Percentiles rank a stretch among this genome's conserved stretches.
Evolutionary conservation across 2,329 filamentous ascomycete genomes (phyloP).

Genomic region (Cladophialophora carrionii): DNA sequence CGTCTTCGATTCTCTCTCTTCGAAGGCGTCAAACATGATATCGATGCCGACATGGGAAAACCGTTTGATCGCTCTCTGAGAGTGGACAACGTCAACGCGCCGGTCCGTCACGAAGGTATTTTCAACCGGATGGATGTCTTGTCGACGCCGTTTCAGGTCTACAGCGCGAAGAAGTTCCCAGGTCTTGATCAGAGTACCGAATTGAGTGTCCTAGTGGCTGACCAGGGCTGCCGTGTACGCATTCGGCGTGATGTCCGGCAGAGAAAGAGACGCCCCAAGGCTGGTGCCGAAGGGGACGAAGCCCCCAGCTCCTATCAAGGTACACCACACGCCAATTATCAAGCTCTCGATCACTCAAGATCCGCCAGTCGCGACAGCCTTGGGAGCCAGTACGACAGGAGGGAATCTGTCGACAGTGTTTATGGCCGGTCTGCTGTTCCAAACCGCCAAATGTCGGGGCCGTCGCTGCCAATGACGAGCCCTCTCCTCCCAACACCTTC

Average conservation of each 20-base stretch:
- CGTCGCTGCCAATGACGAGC: slow-evolving; percentile 26
- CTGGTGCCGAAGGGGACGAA: slow-evolving; percentile 30
- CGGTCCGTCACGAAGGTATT: slow-evolving; percentile 60
- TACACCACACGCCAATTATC: slow-evolving; percentile 24
- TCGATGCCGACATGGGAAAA: slow-evolving; percentile 69
- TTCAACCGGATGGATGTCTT: slow-evolving; percentile 89
- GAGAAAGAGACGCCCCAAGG: slow-evolving; percentile 65
- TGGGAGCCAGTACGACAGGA: slow-evolving; percentile 27
- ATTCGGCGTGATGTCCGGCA: slow-evolving; percentile 93
- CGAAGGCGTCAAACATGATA: slow-evolving; percentile 84
- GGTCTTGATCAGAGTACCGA: slow-evolving; percentile 86
- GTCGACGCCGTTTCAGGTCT: slow-evolving; percentile 84
- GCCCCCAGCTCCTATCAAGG: slow-evolving; percentile 29
- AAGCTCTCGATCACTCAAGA: slow-evolving; percentile 28
- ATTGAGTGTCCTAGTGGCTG: slow-evolving; percentile 86
- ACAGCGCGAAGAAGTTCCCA: slow-evolving; percentile 97
- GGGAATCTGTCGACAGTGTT: slow-evolving; percentile 33
- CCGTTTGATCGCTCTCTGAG: slow-evolving; percentile 42
- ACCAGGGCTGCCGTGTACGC: slow-evolving; percentile 94
- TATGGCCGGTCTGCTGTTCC: slow-evolving; percentile 19
- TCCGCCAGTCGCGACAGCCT: slow-evolving; percentile 34
- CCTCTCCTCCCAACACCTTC: slow-evolving; percentile 22
- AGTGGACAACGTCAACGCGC: slow-evolving; percentile 48
- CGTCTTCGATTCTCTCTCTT: slow-evolving; percentile 90
- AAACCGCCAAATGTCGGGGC: slow-evolving; percentile 26